phyloP scores from a whole-genome alignment of 1,284 basidiomycete species.

The Boletus sp. region DNA sequence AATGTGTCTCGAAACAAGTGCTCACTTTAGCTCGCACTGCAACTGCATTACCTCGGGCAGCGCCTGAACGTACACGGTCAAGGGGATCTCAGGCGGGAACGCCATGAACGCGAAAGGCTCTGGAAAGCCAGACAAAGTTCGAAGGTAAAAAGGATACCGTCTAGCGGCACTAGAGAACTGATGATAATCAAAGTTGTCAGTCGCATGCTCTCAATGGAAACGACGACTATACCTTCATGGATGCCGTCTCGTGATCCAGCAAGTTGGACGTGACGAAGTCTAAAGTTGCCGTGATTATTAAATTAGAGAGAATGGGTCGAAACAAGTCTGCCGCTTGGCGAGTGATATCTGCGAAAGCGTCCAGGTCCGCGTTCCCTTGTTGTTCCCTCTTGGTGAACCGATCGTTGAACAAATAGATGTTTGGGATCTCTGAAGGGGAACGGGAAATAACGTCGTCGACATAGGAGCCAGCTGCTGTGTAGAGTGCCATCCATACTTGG shows the following conservation, averaged over 20 bases:
- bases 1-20: background rate
- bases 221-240: slow-evolving; percentile 7
- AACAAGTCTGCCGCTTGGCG: slow-evolving; percentile 13
- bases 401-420: slow-evolving; percentile 24
- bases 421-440: slow-evolving; percentile 15
- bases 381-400: slow-evolving; percentile 14
- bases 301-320: slow-evolving; percentile 10
- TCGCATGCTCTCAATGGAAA: slow-evolving; percentile 1
- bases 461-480: slow-evolving; percentile 20
- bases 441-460: slow-evolving; percentile 27
- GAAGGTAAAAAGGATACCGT: too few relatives aligned
- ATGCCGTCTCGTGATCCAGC: slow-evolving; percentile 25
- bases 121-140: slow-evolving; percentile 23
- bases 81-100: slow-evolving; percentile 25
- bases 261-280: slow-evolving; percentile 23
- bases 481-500: slow-evolving; percentile 24
- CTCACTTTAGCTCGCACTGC: slow-evolving; percentile 27
- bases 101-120: slow-evolving; percentile 25
- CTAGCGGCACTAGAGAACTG: too few relatives aligned
- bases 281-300: slow-evolving; percentile 25
- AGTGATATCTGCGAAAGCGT: slow-evolving; percentile 21
- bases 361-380: slow-evolving; percentile 22
- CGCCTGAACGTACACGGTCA: slow-evolving; percentile 25
- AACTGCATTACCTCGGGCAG: slow-evolving; percentile 25
- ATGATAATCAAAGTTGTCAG: background rate